phyloP scores from a whole-genome alignment of 257 asterid genomes.

The Euphrasia confusa region DNA sequence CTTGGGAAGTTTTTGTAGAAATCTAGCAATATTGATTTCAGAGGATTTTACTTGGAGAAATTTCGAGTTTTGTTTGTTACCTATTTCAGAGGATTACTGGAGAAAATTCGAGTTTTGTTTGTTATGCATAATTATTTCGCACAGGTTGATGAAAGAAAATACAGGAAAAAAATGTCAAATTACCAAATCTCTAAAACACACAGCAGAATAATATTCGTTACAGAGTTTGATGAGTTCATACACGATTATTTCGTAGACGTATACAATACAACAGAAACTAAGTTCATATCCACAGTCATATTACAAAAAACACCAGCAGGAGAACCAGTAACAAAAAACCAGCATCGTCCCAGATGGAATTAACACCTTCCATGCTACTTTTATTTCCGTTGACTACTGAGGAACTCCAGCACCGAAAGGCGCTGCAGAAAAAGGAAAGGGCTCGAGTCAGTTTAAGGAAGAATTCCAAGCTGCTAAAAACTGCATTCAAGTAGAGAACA shows the following conservation, averaged over 20 bases:
- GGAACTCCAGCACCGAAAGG: slow-evolving; percentile 65
- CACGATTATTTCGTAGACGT: slow-evolving; percentile 26
- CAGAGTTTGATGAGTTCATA: slow-evolving; percentile 20
- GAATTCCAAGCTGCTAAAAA: neutral
- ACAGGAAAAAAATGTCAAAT: neutral
- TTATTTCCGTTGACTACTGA: slow-evolving; percentile 48
- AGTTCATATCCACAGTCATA: slow-evolving; percentile 23
- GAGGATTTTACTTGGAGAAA: too few species aligned
- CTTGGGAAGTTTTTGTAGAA: neutral
- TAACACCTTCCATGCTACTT: slow-evolving; percentile 29
- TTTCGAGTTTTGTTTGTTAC: too few species aligned
- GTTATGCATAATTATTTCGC: too few species aligned
- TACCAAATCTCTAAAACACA: neutral
- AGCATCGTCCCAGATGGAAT: neutral
- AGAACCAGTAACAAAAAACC: slow-evolving; percentile 9
- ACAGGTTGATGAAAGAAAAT: too few species aligned
- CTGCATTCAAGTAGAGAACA: neutral
- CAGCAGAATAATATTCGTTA: slow-evolving; percentile 1
- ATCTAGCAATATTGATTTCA: too few species aligned
- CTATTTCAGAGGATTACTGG: too few species aligned
- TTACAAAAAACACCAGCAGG: slow-evolving; percentile 19
- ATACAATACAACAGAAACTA: slow-evolving; percentile 33
- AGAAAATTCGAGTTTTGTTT: too few species aligned
- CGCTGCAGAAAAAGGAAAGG: slow-evolving; percentile 50
- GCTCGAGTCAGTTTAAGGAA: slow-evolving; percentile 6